Evolutionary conservation across 192 early-diverging fungal species (phyloP).

Genomic region (Umbelopsis isabellina): DNA sequence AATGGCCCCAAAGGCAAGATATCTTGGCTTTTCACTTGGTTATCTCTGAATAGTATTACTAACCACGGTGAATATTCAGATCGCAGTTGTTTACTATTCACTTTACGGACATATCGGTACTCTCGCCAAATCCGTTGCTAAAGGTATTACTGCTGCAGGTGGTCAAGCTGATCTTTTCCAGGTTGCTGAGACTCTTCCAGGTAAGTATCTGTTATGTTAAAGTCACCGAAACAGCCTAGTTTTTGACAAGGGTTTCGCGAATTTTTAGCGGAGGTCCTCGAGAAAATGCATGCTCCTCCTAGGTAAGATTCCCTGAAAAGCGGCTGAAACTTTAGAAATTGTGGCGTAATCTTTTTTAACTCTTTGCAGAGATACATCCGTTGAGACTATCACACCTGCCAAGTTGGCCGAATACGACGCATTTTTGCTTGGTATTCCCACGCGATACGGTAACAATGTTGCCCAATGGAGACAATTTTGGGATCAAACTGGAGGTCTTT

Average conservation of each 20-base stretch:
- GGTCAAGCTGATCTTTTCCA: conserved; percentile 3
- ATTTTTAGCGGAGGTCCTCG: conserved; percentile 53
- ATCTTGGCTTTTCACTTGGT: not conserved
- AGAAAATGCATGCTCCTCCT: conserved; percentile 67
- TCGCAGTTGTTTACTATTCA: conserved; percentile 18
- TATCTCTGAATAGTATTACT: not conserved
- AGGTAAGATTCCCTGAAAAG: conserved; percentile 28
- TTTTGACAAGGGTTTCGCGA: not conserved
- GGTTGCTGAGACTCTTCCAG: not conserved
- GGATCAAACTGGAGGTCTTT: conserved; percentile 48
- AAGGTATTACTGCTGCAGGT: conserved; percentile 14
- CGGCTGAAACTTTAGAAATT: not conserved
- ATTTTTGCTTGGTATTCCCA: conserved; percentile 67
- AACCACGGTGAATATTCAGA: not conserved
- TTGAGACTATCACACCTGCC: conserved; percentile 58
- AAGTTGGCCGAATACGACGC: conserved; percentile 66
- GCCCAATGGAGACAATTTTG: conserved; percentile 36
- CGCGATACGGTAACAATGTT: conserved; percentile 15
- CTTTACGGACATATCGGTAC: conserved; percentile 7
- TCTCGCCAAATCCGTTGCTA: conserved; percentile 15
- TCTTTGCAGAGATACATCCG: conserved; percentile 33
- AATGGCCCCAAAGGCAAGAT: not conserved
- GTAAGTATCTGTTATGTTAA: not conserved
- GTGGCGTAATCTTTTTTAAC: not conserved
- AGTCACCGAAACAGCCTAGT: not conserved